Conservation (phyloP, 2,329 filamentous ascomycete genomes). For the Mariannaea sp. region DNA sequence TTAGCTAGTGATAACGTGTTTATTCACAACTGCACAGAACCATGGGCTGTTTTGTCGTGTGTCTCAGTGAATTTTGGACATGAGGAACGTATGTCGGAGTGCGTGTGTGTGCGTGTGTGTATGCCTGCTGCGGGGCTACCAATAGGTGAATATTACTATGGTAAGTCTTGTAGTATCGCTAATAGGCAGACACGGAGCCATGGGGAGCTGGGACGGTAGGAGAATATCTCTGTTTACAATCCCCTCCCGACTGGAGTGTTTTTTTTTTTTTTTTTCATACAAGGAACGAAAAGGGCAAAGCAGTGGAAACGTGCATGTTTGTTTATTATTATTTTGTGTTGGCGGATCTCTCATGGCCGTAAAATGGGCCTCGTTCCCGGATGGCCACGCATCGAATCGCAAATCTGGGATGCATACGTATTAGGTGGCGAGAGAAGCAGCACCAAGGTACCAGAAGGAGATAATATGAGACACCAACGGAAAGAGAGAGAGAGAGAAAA, state of each 20-base stretch:
- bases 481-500: neutral
- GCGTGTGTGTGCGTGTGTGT: no score
- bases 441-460: neutral
- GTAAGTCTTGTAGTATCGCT: neutral
- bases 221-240: neutral
- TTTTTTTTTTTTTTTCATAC: constrained; percentile 4
- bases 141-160: neutral
- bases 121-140: constrained; percentile 5
- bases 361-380: constrained; percentile 28
- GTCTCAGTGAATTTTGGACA: constrained; percentile 10
- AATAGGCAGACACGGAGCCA: neutral
- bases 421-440: neutral
- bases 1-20: constrained; percentile 33
- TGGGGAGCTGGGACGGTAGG: neutral
- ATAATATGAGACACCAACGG: neutral
- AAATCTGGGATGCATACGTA: constrained; percentile 34
- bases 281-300: neutral
- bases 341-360: constrained; percentile 32
- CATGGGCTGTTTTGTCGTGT: constrained; percentile 35
- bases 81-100: constrained; percentile 19
- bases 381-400: constrained; percentile 27
- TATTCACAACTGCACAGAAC: constrained; percentile 32
- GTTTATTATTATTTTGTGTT: constrained; percentile 14
- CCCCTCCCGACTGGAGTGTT: constrained; percentile 7
- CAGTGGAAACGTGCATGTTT: constrained; percentile 17